Percentiles rank a stretch among this genome's conserved stretches.
Conservation (phyloP, 179 eudicot genomes). For the Beta lomatogona region DNA sequence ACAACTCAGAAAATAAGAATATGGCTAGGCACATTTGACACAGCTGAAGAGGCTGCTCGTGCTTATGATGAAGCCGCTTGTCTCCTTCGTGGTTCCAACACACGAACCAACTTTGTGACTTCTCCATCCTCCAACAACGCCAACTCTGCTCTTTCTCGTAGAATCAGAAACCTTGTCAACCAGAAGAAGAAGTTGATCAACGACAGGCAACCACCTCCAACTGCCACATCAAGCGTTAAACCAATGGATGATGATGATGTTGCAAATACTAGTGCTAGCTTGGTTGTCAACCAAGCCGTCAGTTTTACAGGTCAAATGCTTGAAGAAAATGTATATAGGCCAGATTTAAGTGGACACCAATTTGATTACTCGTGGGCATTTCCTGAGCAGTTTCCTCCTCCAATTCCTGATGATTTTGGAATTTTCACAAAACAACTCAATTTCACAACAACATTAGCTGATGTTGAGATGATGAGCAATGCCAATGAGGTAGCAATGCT, state of each 20-base stretch:
- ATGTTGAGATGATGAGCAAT: neutral
- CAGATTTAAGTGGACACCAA: constrained; percentile 42
- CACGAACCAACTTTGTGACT: constrained; percentile 67
- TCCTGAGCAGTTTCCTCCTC: constrained; percentile 16
- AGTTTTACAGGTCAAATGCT: constrained; percentile 1
- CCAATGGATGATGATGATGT: neutral
- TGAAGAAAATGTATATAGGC: constrained; percentile 27
- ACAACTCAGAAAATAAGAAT: constrained; percentile 78
- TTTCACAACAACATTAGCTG: constrained; percentile 3
- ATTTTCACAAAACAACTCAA: neutral
- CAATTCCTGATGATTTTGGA: constrained; percentile 7
- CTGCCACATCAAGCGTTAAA: neutral
- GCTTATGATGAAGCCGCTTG: constrained; percentile 87
- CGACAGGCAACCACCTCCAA: constrained; percentile 20
- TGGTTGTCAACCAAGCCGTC: constrained; percentile 14
- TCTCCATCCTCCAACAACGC: constrained; percentile 29
- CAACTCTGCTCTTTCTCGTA: constrained; percentile 62
- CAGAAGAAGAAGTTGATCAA: constrained; percentile 37
- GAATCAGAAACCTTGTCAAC: constrained; percentile 62
- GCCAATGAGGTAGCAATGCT: constrained; percentile 29
- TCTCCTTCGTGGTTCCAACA: constrained; percentile 76
- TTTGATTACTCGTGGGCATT: constrained; percentile 32
- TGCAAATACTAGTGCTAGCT: neutral
- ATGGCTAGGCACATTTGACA: constrained; percentile 86
- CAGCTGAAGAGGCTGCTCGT: constrained; percentile 79